These are phyloP conservation scores for Lentinula guzmanii DNA, from an alignment of 768 basidiomycete genomes.

Conservation along the genomic window DNA sequence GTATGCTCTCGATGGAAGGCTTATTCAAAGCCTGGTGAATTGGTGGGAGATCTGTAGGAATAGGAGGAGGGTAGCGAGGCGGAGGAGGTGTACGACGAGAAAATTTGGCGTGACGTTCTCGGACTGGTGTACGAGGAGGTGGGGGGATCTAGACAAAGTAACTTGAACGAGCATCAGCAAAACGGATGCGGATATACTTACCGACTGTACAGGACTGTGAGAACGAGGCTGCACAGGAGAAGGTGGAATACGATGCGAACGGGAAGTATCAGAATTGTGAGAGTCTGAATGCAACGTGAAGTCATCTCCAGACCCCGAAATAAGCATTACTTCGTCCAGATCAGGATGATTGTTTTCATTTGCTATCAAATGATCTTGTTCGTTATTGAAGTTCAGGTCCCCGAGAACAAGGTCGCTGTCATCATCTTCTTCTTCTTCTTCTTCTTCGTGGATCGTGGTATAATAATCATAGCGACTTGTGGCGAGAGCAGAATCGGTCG, in stretches of 20 bases:
- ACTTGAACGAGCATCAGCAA: neutral
- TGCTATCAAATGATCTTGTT: constrained; percentile 1
- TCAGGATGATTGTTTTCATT: neutral
- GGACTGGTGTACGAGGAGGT: constrained; percentile 1
- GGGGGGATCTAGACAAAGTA: neutral
- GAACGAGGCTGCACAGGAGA: neutral
- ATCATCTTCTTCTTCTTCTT: neutral
- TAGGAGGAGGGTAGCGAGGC: constrained; percentile 1
- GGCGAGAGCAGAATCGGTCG: neutral
- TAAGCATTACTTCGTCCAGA: constrained; percentile 5
- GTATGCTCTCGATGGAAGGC: neutral
- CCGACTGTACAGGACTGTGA: neutral
- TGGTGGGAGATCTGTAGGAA: neutral
- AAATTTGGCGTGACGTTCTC: neutral
- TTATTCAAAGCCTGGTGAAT: neutral
- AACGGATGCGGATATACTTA: neutral
- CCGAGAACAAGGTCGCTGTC: neutral
- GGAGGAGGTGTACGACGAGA: constrained; percentile 5
- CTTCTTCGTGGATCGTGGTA: constrained; percentile 1
- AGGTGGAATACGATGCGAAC: neutral
- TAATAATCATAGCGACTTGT: neutral
- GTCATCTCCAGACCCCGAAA: constrained; percentile 2
- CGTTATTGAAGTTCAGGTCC: neutral
- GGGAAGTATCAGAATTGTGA: neutral
- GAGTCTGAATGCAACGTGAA: constrained; percentile 6